Evolutionary conservation across 768 basidiomycete genomes (phyloP).

Genomic region (Rhodotorula taiwanensis): DNA sequence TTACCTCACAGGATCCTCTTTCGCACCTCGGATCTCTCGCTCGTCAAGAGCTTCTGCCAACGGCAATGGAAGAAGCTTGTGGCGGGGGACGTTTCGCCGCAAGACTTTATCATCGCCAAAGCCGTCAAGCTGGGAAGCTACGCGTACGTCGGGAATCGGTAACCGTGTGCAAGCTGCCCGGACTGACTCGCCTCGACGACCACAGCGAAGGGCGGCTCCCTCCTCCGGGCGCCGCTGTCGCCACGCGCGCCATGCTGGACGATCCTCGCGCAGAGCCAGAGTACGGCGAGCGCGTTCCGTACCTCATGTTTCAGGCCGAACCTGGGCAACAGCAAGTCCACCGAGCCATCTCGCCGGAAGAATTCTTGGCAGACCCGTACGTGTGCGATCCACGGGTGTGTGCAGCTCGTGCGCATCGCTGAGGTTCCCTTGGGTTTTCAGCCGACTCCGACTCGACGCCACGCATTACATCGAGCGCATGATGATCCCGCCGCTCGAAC

Average conservation of each 20-base stretch:
- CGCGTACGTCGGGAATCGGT: constrained; percentile 53
- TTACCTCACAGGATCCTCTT: constrained; percentile 65
- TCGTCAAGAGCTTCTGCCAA: constrained; percentile 81
- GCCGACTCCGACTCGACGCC: constrained; percentile 58
- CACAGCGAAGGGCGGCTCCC: constrained; percentile 77
- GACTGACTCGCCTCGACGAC: too few relatives aligned
- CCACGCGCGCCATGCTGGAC: constrained; percentile 61
- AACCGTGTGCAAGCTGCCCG: too few relatives aligned
- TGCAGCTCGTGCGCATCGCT: too few relatives aligned
- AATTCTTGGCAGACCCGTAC: constrained; percentile 58
- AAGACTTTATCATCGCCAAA: constrained; percentile 91
- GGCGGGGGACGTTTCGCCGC: constrained; percentile 70
- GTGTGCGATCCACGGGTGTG: too few relatives aligned
- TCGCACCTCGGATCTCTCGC: constrained; percentile 76
- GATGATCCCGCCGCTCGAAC: constrained; percentile 79
- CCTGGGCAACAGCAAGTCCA: constrained; percentile 64
- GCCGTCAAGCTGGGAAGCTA: constrained; percentile 90
- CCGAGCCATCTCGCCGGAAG: constrained; percentile 65
- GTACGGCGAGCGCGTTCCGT: constrained; percentile 88
- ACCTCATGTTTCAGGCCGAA: constrained; percentile 63
- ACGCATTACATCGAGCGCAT: constrained; percentile 79
- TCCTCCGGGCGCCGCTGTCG: constrained; percentile 85
- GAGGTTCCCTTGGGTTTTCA: too few relatives aligned
- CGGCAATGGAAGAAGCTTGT: constrained; percentile 76
- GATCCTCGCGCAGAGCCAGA: constrained; percentile 80